phyloP scores from a whole-genome alignment of 2,329 filamentous ascomycete species.

The Cladosporium sp. region DNA sequence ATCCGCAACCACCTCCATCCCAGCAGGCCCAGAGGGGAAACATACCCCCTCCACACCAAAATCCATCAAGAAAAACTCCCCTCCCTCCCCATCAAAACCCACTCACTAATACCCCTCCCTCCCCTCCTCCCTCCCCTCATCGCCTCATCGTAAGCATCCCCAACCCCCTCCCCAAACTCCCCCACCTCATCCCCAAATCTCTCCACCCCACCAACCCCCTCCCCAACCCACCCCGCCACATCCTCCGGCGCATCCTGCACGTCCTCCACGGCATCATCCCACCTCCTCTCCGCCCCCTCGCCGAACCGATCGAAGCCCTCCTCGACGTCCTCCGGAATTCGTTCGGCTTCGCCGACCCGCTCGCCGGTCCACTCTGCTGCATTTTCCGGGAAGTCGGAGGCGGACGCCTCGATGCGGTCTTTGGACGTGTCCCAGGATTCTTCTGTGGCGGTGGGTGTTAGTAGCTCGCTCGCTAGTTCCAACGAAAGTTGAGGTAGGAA shows the following conservation, averaged over 20 bases:
- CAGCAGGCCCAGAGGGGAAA: too few species aligned
- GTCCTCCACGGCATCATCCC: conserved; percentile 29
- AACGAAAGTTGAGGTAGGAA: too few species aligned
- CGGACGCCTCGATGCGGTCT: conserved; percentile 23
- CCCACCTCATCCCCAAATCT: conserved; percentile 39
- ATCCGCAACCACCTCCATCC: too few species aligned
- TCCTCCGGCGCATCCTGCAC: conserved; percentile 34
- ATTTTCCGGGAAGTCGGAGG: conserved; percentile 40
- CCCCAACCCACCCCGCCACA: conserved; percentile 35
- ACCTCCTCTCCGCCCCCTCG: conserved; percentile 28
- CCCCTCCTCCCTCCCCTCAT: conserved; percentile 35
- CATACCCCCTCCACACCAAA: too few species aligned
- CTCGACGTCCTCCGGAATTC: conserved; percentile 32
- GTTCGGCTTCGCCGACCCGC: conserved; percentile 35
- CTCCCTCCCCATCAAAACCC: conserved; percentile 13
- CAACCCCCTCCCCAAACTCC: conserved; percentile 36
- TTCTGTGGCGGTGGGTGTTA: conserved; percentile 1
- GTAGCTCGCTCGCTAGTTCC: too few species aligned
- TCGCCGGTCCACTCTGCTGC: conserved; percentile 30
- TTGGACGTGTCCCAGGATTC: conserved; percentile 17
- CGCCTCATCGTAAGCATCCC: conserved; percentile 42
- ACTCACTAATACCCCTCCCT: too few species aligned
- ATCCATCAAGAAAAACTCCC: too few species aligned
- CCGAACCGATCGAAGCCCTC: conserved; percentile 31
- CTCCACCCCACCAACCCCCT: conserved; percentile 41